Evolutionary conservation across 306 rosid species (phyloP), one percentile per base, ranked within the genome.

Genomic region (Cicer bijugum): DNA sequence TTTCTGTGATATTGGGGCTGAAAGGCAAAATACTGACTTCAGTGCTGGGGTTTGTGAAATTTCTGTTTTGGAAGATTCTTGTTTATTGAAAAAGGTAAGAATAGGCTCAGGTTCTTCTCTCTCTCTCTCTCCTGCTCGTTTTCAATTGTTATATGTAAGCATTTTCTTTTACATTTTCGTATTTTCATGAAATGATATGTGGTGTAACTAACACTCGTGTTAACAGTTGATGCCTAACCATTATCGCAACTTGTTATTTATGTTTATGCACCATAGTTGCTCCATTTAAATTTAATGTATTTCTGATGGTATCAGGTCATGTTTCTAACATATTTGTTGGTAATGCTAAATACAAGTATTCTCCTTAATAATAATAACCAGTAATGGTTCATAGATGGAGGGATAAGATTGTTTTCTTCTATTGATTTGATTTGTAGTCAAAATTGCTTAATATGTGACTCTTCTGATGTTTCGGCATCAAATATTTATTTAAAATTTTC

Each of bases 11-110:
- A 64, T 57, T 38, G 76, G 72, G 72, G 74, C 73, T 66, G 80
- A 67, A 65, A 82, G 47, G 71, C 79, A 52, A 76, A 81, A 39
- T 6, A 67, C 44, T 20, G 50, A 80, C 62, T 44, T 45, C 47
- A 62, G 69, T 59, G 65, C 72, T 62, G 83, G 80, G 80, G 46
- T 80, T 62, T 82, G 82, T 23, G 78, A 71, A 67, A 82, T 62
- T 61, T 20, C 80, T 67, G 69, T 71, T 65, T 51, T 73, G 81
- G 77, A 66, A 47, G 82, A 68, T 72, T 87, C 82, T 46, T 35
- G 44, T 79, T 67, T 89, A 51, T 62, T 83, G 67, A 67, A 75
- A 71, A 76, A 82, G 98, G 98, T 91, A 78, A 62, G 38, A 62
- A 8, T 48, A 9, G 67, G 40, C 55, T 60, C 35, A 28, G 5